Evolutionary conservation across 176 grass and related monocot species (phyloP).

Genomic region (Aegilops tauschii): DNA sequence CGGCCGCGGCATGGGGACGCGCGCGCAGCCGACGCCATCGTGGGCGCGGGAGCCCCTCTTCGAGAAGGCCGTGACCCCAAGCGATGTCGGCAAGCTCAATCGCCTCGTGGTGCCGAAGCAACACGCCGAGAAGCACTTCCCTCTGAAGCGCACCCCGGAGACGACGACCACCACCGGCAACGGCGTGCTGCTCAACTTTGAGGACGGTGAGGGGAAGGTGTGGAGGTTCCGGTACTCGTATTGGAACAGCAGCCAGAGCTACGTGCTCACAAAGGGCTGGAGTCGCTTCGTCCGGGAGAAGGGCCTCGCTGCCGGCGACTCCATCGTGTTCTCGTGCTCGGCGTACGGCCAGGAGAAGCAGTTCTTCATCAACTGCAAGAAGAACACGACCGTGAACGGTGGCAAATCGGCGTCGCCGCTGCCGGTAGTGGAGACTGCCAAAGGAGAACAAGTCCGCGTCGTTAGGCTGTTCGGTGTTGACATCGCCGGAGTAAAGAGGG

Average conservation of each 20-base stretch:
- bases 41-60: slow-evolving; percentile 64
- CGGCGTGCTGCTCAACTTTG: slow-evolving; percentile 85
- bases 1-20: slow-evolving; percentile 35
- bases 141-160: background rate
- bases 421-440: background rate
- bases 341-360: slow-evolving; percentile 52
- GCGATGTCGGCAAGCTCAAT: slow-evolving; percentile 97
- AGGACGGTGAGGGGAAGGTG: slow-evolving; percentile 78
- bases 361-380: slow-evolving; percentile 76
- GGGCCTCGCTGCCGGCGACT: slow-evolving; percentile 71
- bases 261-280: slow-evolving; percentile 96
- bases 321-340: slow-evolving; percentile 62
- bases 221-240: slow-evolving; percentile 87
- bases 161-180: slow-evolving; percentile 16
- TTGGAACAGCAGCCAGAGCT: slow-evolving; percentile 99
- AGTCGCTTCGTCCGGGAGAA: slow-evolving; percentile 96
- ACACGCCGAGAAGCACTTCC: slow-evolving; percentile 94
- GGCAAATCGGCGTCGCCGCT: background rate
- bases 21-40: slow-evolving; percentile 37
- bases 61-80: slow-evolving; percentile 89
- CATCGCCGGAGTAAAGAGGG: slow-evolving; percentile 48
- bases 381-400: background rate
- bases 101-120: slow-evolving; percentile 94
- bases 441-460: slow-evolving; percentile 24
- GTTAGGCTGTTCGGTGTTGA: slow-evolving; percentile 68